Evolutionary conservation across 257 asterid genomes (phyloP).

Genomic region (Solanum clarkiae): DNA sequence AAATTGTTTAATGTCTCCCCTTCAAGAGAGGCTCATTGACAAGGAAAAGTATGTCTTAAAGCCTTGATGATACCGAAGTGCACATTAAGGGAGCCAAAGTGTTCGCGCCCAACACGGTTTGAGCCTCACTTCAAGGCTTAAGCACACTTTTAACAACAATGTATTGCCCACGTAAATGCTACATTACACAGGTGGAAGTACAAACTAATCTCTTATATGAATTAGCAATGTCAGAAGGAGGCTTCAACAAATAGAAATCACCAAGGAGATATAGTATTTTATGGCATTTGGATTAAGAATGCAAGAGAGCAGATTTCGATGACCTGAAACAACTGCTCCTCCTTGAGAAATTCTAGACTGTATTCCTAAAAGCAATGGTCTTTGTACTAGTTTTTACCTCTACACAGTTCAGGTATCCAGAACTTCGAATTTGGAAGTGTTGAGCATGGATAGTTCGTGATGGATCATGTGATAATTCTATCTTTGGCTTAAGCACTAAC

Average conservation of each 20-base stretch:
- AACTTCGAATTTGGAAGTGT: background rate
- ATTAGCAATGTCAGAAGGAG: background rate
- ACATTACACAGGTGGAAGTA: background rate
- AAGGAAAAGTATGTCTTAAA: background rate
- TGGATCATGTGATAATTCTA: background rate
- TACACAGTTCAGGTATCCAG: background rate
- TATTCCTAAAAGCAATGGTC: background rate
- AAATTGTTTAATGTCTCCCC: background rate
- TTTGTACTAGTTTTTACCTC: background rate
- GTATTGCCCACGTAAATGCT: background rate
- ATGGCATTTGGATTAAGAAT: background rate
- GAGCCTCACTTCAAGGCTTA: too few relatives aligned
- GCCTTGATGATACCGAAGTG: background rate
- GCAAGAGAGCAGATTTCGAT: background rate
- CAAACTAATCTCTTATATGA: background rate
- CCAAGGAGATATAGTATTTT: background rate
- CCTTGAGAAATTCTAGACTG: background rate
- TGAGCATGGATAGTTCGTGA: background rate
- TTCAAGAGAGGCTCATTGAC: background rate
- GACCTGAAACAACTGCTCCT: background rate
- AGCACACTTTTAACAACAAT: fast-evolving
- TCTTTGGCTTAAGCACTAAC: background rate
- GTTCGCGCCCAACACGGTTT: background rate
- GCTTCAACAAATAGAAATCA: background rate
- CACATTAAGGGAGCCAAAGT: background rate